phyloP scores from a whole-genome alignment of 1,139 yeast species.

The Taphrina communis region DNA sequence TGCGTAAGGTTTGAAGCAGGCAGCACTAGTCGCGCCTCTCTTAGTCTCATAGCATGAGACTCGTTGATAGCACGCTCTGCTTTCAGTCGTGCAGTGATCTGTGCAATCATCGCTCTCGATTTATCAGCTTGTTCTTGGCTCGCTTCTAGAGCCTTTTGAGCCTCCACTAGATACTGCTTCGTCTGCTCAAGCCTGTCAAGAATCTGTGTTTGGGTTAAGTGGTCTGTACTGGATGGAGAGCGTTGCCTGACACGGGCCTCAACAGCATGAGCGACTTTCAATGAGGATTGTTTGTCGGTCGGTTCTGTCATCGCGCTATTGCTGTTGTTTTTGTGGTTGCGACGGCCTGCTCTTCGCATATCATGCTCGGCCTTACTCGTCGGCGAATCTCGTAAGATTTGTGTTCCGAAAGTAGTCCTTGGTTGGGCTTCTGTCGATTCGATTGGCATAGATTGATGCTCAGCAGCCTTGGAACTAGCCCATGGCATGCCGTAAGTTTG shows the following conservation, averaged over 20 bases:
- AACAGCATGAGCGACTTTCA: background rate
- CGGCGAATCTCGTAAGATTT: background rate
- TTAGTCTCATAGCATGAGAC: background rate
- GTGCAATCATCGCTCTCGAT: slow-evolving; percentile 1
- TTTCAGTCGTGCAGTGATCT: background rate
- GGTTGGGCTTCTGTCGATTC: background rate
- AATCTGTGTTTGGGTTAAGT: background rate
- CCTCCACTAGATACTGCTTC: background rate
- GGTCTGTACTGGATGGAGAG: background rate
- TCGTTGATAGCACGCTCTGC: slow-evolving; percentile 6
- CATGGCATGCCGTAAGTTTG: slow-evolving; percentile 5
- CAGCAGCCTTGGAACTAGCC: slow-evolving; percentile 3
- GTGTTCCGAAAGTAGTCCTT: slow-evolving; percentile 1
- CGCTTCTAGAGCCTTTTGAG: slow-evolving; percentile 2
- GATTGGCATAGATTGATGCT: background rate
- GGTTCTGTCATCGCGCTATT: no score
- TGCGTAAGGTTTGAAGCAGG: background rate
- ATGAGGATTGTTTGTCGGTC: background rate
- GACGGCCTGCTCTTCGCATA: background rate
- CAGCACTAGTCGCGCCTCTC: background rate
- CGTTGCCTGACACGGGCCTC: background rate
- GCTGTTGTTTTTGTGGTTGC: background rate
- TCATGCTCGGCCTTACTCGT: background rate
- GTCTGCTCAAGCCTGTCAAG: slow-evolving; percentile 5
- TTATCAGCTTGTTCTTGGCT: background rate